A percentile compares a stretch with the other conserved stretches of the same genome.
Evolutionary conservation across 257 asterid genomes (phyloP).

Genomic region (Solanum clarkiae): DNA sequence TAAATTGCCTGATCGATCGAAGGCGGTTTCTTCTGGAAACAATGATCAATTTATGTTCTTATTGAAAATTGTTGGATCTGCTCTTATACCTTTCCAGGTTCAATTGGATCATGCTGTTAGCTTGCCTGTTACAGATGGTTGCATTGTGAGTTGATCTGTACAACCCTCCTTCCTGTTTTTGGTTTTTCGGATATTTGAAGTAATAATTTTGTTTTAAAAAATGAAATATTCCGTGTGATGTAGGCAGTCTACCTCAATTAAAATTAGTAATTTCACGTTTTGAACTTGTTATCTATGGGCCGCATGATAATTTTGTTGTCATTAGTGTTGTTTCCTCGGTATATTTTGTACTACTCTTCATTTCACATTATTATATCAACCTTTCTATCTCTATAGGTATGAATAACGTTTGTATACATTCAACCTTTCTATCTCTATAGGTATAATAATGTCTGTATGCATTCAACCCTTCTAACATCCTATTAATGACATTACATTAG

Average conservation of each 20-base stretch:
- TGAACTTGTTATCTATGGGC: neutral
- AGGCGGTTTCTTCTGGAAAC: constrained; percentile 7
- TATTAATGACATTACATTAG: neutral
- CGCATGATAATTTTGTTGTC: too few species aligned
- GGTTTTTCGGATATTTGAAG: neutral
- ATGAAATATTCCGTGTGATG: neutral
- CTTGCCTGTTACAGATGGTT: constrained; percentile 45
- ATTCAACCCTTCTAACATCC: neutral
- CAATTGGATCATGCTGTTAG: constrained; percentile 42
- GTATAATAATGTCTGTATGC: too few species aligned
- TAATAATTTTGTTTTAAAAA: too few species aligned
- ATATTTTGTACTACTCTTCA: neutral
- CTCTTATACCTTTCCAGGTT: constrained; percentile 64
- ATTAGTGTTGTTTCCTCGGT: too few species aligned
- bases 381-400: too few species aligned
- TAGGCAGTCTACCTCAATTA: neutral
- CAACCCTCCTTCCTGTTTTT: neutral
- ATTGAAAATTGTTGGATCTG: constrained; percentile 70
- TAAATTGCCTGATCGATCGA: constrained; percentile 17
- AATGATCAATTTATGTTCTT: constrained; percentile 63
- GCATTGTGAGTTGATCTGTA: constrained; percentile 37
- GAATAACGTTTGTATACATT: too few species aligned
- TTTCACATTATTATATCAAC: neutral
- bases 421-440: too few species aligned
- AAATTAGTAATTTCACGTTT: neutral